Conservation (phyloP, 768 basidiomycete species). For the Cystobasidiopsis lactophilus region DNA sequence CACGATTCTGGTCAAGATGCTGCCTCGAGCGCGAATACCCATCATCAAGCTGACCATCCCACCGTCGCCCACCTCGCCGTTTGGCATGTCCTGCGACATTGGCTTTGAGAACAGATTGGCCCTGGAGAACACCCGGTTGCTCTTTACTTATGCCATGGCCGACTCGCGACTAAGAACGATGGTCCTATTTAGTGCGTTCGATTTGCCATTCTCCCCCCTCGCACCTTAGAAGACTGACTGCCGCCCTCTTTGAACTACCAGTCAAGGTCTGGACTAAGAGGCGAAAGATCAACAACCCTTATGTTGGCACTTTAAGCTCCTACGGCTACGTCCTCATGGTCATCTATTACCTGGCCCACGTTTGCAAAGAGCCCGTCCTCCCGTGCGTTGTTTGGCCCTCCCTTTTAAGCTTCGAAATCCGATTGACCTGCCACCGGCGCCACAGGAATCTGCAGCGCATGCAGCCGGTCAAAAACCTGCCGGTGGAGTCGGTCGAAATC, state of each 20-base stretch:
- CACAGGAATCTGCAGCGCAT: conserved; percentile 15
- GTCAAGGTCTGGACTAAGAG: conserved; percentile 99
- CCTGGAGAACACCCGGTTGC: conserved; percentile 80
- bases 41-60: conserved; percentile 91
- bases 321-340: conserved; percentile 96
- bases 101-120: conserved; percentile 95
- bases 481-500: conserved; percentile 56
- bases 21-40: conserved; percentile 91
- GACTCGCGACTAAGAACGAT: conserved; percentile 83
- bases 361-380: conserved; percentile 87
- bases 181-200: conserved; percentile 76
- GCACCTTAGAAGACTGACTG: background rate
- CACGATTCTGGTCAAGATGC: conserved; percentile 82
- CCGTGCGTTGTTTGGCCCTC: conserved; percentile 28
- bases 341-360: conserved; percentile 91
- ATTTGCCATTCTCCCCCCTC: too few relatives aligned
- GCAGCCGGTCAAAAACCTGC: conserved; percentile 16
- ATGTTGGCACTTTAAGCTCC: conserved; percentile 84
- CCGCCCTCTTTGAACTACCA: conserved; percentile 22
- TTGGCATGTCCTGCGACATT: conserved; percentile 91
- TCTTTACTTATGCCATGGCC: conserved; percentile 93
- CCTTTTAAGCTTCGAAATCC: background rate
- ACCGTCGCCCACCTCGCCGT: conserved; percentile 31
- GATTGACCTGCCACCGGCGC: background rate
- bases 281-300: conserved; percentile 96